Base-by-base conservation (phyloP, 306 rosid genomes). In the Prunus salicina region DNA sequence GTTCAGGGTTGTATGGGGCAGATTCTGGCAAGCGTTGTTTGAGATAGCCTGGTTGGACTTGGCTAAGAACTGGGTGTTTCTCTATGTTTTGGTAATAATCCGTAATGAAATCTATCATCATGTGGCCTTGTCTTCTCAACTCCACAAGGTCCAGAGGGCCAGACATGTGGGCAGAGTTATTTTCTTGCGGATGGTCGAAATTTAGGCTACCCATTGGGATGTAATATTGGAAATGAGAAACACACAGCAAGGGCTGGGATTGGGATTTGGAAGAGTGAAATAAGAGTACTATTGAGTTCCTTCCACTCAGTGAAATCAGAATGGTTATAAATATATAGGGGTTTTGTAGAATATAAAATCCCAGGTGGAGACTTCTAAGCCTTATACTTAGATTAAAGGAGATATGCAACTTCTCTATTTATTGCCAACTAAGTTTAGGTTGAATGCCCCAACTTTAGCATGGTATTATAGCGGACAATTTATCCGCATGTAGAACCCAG, bases 81-180 rank as follows among this genome's bases (percentile, higher is more conserved):
- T 81, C 84, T 7, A 84, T 69, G 62, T 69, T 69, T 22, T 57
- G 28, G 74, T 79, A 84, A 41, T 86, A 84, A 61, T 81, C 82
- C 0, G 86, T 87, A 2, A 86, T 67, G 70, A 81, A 86, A n/a
- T 86, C 83, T 1, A 78, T 45, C 11, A 81, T 32, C 77, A 82
- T 78, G 38, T 86, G 75, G 67, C 78, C 87, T 71, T 86, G 83
- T 1, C 34, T 67, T 65, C 89, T 79, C 68, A 83, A 83, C 32
- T 80, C 89, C 19, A 70, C 87, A 5, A 77, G 63, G 38, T 83
- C 81, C 0, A 86, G 41, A 4, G 80, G 81, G 27, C 24, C 3
- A 49, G 52, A 14, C 16, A 24, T 30, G 12, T 43, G 46, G 56
- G 51, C 2, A 45, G 14, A 11, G 61, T 15, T 69, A 51, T 11